These are phyloP conservation scores for Nakazawaea ernobii DNA, from an alignment of 805 yeast species.

Conservation along the genomic window DNA sequence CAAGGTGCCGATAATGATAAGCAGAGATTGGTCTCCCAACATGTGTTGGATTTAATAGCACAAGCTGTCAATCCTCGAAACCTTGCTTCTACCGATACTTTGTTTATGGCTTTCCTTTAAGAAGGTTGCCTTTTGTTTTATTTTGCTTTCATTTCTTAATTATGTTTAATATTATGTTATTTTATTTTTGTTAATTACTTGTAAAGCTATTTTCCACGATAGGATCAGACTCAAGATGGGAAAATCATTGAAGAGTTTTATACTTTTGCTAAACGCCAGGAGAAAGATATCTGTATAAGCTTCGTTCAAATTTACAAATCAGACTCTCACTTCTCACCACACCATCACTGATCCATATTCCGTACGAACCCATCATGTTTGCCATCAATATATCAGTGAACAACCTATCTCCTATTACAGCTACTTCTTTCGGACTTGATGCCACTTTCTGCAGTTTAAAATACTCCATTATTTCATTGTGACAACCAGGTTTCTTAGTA, in stretches of 20 bases:
- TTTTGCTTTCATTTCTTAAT: neutral
- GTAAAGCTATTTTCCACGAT: neutral
- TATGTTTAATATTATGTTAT: neutral
- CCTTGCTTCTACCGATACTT: slow-evolving; percentile 82
- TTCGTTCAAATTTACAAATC: slow-evolving; percentile 50
- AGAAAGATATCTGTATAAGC: slow-evolving; percentile 15
- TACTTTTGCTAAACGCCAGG: neutral
- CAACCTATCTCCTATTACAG: slow-evolving; percentile 85
- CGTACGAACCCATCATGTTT: slow-evolving; percentile 82
- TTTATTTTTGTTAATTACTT: neutral
- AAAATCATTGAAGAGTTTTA: neutral
- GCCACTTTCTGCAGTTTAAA: slow-evolving; percentile 44
- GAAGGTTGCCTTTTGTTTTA: neutral
- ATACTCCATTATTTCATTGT: slow-evolving; percentile 57
- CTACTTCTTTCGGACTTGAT: slow-evolving; percentile 54
- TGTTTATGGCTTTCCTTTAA: slow-evolving; percentile 93
- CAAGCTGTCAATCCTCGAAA: slow-evolving; percentile 95
- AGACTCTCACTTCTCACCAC: slow-evolving; percentile 48
- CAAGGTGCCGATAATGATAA: slow-evolving; percentile 35
- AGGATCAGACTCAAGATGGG: neutral
- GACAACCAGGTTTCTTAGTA: slow-evolving; percentile 81
- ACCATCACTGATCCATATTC: slow-evolving; percentile 81
- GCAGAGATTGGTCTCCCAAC: slow-evolving; percentile 80
- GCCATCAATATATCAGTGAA: slow-evolving; percentile 94
- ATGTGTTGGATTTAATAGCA: slow-evolving; percentile 82